Conservation (phyloP, 129 eudicot species). For the Lactuca saligna region DNA sequence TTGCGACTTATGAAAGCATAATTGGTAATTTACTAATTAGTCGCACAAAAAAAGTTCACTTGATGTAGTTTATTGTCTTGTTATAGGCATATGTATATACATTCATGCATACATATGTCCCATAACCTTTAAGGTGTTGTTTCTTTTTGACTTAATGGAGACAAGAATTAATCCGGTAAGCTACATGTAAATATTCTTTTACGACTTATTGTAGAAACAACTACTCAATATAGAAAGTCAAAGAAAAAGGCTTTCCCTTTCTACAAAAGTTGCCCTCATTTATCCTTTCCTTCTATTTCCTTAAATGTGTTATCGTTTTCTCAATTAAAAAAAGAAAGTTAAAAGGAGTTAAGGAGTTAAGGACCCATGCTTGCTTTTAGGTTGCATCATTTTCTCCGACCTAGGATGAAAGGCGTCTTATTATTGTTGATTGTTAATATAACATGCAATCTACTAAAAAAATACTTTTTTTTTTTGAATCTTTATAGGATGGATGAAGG, state of each 20-base stretch:
- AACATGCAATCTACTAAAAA: neutral
- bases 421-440: neutral
- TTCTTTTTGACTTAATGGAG: neutral
- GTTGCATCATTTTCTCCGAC: neutral
- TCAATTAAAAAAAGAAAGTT: neutral
- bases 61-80: neutral
- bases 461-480: neutral
- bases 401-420: neutral
- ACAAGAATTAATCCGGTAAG: neutral
- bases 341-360: too few species aligned
- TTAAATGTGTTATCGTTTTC: neutral
- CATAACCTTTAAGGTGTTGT: neutral
- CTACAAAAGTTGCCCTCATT: neutral
- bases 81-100: neutral
- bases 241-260: neutral
- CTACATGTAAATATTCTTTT: neutral
- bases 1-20: neutral
- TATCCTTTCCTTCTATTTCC: neutral
- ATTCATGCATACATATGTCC: neutral
- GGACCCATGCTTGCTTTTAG: neutral
- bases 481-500: slow-evolving; percentile 91
- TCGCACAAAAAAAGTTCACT: neutral
- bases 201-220: neutral
- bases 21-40: slow-evolving; percentile 1
- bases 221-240: neutral